Conservation (phyloP, 345 rosid genomes). For the Dipteronia dyeriana region DNA sequence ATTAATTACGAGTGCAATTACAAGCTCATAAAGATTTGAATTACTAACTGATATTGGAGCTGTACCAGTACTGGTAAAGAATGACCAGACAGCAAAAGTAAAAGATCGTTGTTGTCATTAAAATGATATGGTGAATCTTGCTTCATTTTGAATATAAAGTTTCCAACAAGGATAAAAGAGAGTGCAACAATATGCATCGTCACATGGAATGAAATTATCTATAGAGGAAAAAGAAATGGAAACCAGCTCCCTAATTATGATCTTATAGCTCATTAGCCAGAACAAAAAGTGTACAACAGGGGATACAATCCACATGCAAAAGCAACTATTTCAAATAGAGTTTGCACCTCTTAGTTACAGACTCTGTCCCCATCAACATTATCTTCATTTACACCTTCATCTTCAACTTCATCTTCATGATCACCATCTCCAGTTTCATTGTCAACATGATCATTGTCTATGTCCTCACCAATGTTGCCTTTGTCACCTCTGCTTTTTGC, state of each 20-base stretch:
- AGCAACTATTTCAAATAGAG: not conserved
- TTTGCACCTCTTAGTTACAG: not conserved
- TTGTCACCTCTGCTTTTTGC: constrained; percentile 26
- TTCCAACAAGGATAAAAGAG: not conserved
- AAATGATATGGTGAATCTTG: not conserved
- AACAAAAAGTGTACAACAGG: not conserved
- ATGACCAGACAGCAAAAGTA: not conserved
- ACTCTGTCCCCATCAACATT: constrained; percentile 21
- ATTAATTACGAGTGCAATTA: too few relatives aligned
- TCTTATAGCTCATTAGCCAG: not conserved
- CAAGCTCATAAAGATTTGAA: too few relatives aligned
- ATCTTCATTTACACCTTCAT: constrained; percentile 29
- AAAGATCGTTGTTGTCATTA: not conserved
- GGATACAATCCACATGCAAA: not conserved
- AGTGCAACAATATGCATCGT: not conserved
- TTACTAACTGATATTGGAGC: too few relatives aligned
- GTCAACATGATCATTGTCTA: constrained; percentile 4
- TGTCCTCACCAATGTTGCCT: not conserved
- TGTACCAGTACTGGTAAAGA: not conserved
- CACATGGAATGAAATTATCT: not conserved
- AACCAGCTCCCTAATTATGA: not conserved
- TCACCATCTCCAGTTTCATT: constrained; percentile 22
- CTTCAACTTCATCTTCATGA: constrained; percentile 1
- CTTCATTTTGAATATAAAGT: not conserved
- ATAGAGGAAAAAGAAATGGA: not conserved